phyloP scores from a whole-genome alignment of 2,329 filamentous ascomycete genomes.

The Metarhizium guizhouense region DNA sequence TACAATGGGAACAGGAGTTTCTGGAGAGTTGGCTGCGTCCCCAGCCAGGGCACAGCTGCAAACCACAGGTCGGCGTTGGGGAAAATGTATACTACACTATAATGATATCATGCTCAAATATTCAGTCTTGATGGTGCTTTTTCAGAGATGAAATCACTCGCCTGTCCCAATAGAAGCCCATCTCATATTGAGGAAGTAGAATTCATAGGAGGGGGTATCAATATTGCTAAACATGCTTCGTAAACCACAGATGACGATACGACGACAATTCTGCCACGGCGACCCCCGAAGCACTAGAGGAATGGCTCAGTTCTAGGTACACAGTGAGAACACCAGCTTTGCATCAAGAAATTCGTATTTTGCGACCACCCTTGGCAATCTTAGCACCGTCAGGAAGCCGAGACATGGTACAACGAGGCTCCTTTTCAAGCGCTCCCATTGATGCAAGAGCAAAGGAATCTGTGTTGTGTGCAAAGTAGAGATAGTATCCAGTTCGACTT shows the following conservation, averaged over 20 bases:
- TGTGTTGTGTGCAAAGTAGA: conserved; percentile 96
- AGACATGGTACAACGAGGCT: conserved; percentile 81
- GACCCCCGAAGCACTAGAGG: neutral
- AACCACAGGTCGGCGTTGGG: neutral
- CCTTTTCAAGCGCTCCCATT: conserved; percentile 70
- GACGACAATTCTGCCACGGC: neutral
- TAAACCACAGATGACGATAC: neutral
- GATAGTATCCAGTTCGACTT: conserved; percentile 61
- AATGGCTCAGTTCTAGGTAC: neutral
- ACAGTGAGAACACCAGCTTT: neutral
- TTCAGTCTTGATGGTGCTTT: neutral
- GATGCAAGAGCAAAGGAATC: conserved; percentile 81
- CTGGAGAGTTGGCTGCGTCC: no score
- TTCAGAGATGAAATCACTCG: neutral
- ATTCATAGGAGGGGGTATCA: neutral
- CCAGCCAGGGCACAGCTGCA: neutral
- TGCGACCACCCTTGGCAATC: conserved; percentile 47
- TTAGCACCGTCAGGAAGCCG: conserved; percentile 48
- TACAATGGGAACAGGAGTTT: no score
- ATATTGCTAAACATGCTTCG: neutral
- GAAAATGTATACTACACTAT: neutral
- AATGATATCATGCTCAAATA: neutral
- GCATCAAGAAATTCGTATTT: conserved; percentile 26
- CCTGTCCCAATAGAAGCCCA: neutral
- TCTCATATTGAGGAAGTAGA: neutral